phyloP scores from a whole-genome alignment of 2,329 filamentous ascomycete species.

The Metarhizium rileyi region DNA sequence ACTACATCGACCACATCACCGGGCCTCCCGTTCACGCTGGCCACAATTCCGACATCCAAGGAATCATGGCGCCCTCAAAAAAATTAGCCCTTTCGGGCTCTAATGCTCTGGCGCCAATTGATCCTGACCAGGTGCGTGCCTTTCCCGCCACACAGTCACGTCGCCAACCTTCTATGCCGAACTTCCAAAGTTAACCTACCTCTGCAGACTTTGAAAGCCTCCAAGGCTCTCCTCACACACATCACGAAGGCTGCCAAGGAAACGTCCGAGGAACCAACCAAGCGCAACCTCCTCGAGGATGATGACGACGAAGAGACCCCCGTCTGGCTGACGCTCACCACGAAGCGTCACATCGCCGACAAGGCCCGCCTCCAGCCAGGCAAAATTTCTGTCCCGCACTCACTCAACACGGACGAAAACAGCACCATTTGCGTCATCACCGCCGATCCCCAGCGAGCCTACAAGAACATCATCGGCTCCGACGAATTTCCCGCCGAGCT shows the following conservation, averaged over 20 bases:
- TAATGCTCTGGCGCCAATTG: slow-evolving; percentile 24
- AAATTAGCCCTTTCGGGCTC: slow-evolving; percentile 24
- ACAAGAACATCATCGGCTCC: slow-evolving; percentile 79
- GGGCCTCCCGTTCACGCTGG: slow-evolving; percentile 2
- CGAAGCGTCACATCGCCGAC: slow-evolving; percentile 59
- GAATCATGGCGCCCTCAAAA: slow-evolving; percentile 32
- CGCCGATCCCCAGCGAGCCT: slow-evolving; percentile 68
- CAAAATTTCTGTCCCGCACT: slow-evolving; percentile 71
- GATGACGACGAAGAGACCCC: slow-evolving; percentile 37
- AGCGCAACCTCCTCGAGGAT: slow-evolving; percentile 47
- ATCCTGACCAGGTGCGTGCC: slow-evolving; percentile 29
- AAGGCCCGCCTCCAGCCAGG: slow-evolving; percentile 72
- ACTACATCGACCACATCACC: slow-evolving; percentile 12
- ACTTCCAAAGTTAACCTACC: not conserved
- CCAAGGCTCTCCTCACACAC: slow-evolving; percentile 51
- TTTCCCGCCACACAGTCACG: slow-evolving; percentile 7
- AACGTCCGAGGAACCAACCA: slow-evolving; percentile 33
- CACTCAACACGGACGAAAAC: slow-evolving; percentile 55
- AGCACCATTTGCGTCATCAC: slow-evolving; percentile 79
- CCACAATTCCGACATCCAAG: slow-evolving; percentile 1
- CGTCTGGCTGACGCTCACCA: slow-evolving; percentile 53
- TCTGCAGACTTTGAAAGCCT: slow-evolving; percentile 48
- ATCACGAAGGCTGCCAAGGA: slow-evolving; percentile 47
- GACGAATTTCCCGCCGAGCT: slow-evolving; percentile 60
- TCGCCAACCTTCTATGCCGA: not conserved